Evolutionary conservation across 2,329 filamentous ascomycete species (phyloP).

Genomic region (Aspergillus texensis): DNA sequence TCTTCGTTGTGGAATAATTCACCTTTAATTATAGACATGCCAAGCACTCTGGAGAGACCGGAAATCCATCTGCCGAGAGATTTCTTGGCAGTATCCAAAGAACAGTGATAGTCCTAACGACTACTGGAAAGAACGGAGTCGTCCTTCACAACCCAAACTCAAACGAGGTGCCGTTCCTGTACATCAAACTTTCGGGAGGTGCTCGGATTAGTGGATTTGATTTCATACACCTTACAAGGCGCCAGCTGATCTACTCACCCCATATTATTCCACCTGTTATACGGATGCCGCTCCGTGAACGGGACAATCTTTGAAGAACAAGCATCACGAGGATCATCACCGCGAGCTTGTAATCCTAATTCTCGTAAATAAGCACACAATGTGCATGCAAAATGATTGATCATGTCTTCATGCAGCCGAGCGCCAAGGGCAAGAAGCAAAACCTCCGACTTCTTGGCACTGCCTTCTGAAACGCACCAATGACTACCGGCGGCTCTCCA

Average conservation of each 20-base stretch:
- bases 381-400: neutral
- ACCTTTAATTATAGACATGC: neutral
- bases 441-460: slow-evolving; percentile 11
- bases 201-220: slow-evolving; percentile 3
- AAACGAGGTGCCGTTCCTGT: neutral
- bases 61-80: neutral
- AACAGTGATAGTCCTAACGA: neutral
- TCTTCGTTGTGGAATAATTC: neutral
- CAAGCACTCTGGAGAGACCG: neutral
- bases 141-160: neutral
- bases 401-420: neutral
- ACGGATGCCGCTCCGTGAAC: neutral
- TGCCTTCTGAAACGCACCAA: slow-evolving; percentile 11
- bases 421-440: slow-evolving; percentile 1
- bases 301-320: neutral
- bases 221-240: neutral
- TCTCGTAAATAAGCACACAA: neutral
- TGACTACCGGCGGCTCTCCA: slow-evolving; percentile 5
- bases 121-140: neutral
- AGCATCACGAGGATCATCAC: neutral
- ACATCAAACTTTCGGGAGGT: neutral
- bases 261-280: neutral
- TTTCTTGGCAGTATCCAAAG: neutral
- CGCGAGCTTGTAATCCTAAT: neutral
- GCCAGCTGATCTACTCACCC: neutral